Base-by-base conservation (phyloP, 179 eudicot species). In the Silene coronaria region DNA sequence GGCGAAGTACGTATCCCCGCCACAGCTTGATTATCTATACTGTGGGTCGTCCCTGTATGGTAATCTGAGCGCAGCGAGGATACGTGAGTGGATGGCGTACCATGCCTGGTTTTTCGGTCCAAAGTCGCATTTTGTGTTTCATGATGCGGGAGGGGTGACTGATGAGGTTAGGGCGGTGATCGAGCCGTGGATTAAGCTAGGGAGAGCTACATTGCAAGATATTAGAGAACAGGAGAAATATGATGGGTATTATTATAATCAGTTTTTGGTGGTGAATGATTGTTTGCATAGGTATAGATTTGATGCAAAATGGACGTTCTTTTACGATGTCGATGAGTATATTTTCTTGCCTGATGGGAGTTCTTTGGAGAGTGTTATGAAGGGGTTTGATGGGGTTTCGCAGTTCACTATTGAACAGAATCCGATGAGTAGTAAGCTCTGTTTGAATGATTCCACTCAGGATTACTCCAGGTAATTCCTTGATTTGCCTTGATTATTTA, bases 391-490 rank as follows among this genome's bases (percentile, higher is more conserved):
- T 5, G 81, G 72, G 12, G 78, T 70, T 71, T 83, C 89, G 2
- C 91, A 88, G 84, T 84, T 88, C 58, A 88, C 91, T 21, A 86
- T 88, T 80, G 89, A 88, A 86, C 91, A 88, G 68, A 84, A 88
- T 81, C 76, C 91, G 7, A 86, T 88, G 91, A 80, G 85, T 10
- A 88, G 85, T 75, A 55, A 67, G 62, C 89, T 88, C 66, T 88
- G 91, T 65, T 75, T 88, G 67, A 86, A 86, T 80, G 87, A 86
- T 53, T 84, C 91, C 0, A 24, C 80, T 4, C 82, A 53, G 7
- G 84, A 85, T 65, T 85, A 85, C 70, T 38, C 88, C 76, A 87
- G 90, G 90, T 87, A 77, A n/a, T 12, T 77, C 45, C 17, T 45
- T 27, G 2, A 0, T 1, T 7, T 30, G 13, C 2, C n/a, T 2